phyloP scores from a whole-genome alignment of 371 early-diverging fungal genomes.

The Massospora cicadina region DNA sequence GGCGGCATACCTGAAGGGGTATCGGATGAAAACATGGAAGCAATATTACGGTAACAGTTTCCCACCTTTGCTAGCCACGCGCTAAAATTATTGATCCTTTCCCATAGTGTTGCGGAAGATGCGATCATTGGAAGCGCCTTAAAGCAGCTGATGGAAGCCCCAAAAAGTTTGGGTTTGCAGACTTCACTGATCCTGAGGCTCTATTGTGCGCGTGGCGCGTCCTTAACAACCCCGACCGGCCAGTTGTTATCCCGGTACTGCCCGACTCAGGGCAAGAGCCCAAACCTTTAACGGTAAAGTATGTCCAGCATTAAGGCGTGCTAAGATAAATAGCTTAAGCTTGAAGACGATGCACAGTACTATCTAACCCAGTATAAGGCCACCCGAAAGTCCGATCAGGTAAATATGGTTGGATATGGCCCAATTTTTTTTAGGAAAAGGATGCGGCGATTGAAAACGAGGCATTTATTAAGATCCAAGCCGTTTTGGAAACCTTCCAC shows the following conservation, averaged over 20 bases:
- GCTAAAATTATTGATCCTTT: neutral
- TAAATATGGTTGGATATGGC: neutral
- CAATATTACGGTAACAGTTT: conserved; percentile 35
- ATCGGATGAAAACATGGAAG: conserved; percentile 47
- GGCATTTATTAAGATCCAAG: neutral
- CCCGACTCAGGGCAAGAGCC: conserved; percentile 28
- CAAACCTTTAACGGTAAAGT: conserved; percentile 36
- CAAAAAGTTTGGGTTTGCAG: conserved; percentile 65
- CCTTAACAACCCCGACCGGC: conserved; percentile 27
- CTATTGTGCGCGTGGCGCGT: conserved; percentile 47
- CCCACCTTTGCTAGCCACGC: neutral
- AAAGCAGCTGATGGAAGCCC: conserved; percentile 37
- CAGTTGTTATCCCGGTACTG: conserved; percentile 29
- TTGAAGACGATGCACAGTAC: neutral
- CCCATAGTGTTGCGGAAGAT: conserved; percentile 34
- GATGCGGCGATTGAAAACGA: neutral
- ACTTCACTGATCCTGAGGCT: conserved; percentile 48
- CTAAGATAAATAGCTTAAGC: neutral
- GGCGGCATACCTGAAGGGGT: conserved; percentile 55
- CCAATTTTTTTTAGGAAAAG: neutral
- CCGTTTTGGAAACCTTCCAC: neutral
- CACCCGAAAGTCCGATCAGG: neutral
- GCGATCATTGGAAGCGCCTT: conserved; percentile 54
- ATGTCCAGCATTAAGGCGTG: neutral
- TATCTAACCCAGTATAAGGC: neutral